Conservation (phyloP, 352 stramenopile species). For the Phytophthora sojae region DNA sequence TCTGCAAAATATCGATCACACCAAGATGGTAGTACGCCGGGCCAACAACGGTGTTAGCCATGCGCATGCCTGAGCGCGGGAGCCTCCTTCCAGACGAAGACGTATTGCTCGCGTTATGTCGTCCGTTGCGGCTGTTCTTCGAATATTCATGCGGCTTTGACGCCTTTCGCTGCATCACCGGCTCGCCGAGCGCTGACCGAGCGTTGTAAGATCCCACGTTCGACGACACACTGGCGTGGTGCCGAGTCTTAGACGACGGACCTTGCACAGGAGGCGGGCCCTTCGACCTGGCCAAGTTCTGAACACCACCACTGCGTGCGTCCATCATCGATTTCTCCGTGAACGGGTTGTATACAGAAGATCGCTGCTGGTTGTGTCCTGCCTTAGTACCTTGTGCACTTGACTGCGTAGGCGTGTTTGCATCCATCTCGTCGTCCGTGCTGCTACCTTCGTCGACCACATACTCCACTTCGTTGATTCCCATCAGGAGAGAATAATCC, state of each 20-base stretch:
- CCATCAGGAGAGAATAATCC: slow-evolving; percentile 93
- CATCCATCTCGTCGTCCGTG: slow-evolving; percentile 48
- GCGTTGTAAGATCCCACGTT: slow-evolving; percentile 36
- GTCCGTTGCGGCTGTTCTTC: slow-evolving; percentile 42
- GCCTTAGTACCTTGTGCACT: slow-evolving; percentile 14
- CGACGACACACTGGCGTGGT: slow-evolving; percentile 77
- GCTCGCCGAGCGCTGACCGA: slow-evolving; percentile 22
- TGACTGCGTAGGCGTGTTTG: slow-evolving; percentile 31
- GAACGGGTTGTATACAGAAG: slow-evolving; percentile 67
- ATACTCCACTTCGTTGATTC: slow-evolving; percentile 90
- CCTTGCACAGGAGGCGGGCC: slow-evolving; percentile 32
- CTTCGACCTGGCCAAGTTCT: slow-evolving; percentile 40
- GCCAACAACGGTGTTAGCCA: slow-evolving; percentile 87
- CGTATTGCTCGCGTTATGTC: slow-evolving; percentile 67
- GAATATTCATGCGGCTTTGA: slow-evolving; percentile 56
- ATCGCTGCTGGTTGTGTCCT: slow-evolving; percentile 31
- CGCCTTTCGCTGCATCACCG: slow-evolving; percentile 56
- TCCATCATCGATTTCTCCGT: slow-evolving; percentile 75
- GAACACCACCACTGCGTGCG: slow-evolving; percentile 43
- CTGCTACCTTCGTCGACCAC: slow-evolving; percentile 75
- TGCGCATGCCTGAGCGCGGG: slow-evolving; percentile 83
- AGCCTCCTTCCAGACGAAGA: slow-evolving; percentile 77
- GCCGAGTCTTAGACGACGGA: slow-evolving; percentile 42
- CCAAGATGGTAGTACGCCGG: slow-evolving; percentile 92
- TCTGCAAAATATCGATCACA: slow-evolving; percentile 93